Conservation (phyloP, 129 eudicot species). For the Saussurea involucrata region DNA sequence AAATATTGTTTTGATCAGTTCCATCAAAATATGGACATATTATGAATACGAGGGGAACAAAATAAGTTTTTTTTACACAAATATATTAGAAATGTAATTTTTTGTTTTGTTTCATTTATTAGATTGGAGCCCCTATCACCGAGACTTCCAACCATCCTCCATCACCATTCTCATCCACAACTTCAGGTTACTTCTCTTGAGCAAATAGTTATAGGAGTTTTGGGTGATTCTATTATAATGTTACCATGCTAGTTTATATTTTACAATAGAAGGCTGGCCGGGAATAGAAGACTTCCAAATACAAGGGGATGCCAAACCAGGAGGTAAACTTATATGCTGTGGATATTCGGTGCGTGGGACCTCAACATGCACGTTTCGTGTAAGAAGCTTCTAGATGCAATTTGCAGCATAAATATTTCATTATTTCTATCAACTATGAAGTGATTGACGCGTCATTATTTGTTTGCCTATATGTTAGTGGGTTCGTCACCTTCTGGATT, state of each 20-base stretch:
- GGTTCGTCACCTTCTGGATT: slow-evolving; percentile 98
- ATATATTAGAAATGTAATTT: not conserved
- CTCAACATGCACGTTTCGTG: slow-evolving; percentile 95
- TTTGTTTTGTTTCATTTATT: too few relatives aligned
- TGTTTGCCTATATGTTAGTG: slow-evolving; percentile 46
- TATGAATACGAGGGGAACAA: not conserved
- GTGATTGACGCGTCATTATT: not conserved
- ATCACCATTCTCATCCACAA: not conserved
- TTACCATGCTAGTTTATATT: slow-evolving; percentile 3
- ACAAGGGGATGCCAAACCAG: slow-evolving; percentile 86
- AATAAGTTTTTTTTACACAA: not conserved
- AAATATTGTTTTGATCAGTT: too few relatives aligned
- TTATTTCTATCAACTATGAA: not conserved
- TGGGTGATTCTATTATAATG: not conserved
- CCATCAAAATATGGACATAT: too few relatives aligned
- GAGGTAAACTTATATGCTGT: slow-evolving; percentile 69
- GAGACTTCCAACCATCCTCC: not conserved
- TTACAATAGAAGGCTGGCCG: slow-evolving; percentile 56
- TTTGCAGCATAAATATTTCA: not conserved
- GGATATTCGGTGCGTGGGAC: slow-evolving; percentile 94
- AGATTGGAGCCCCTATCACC: not conserved
- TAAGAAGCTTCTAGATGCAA: slow-evolving; percentile 22
- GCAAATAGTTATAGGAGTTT: not conserved
- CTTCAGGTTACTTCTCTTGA: not conserved
- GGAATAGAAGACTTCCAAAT: slow-evolving; percentile 88